Percentiles rank a stretch among this genome's conserved stretches.
phyloP scores from a whole-genome alignment of 345 rosid genomes.

The Populus deltoides region DNA sequence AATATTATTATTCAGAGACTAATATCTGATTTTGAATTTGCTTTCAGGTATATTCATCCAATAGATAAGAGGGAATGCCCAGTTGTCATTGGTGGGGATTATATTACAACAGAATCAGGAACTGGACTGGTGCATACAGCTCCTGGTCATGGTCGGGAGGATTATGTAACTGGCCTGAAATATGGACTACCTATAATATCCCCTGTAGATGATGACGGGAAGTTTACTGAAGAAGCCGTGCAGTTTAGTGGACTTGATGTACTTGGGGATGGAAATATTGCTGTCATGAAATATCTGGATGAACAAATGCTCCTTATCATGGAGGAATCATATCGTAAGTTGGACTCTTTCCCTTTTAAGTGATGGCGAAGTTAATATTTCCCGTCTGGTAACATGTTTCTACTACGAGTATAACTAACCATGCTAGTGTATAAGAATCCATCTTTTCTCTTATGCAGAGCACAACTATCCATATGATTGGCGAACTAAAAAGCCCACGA shows the following conservation, averaged over 20 bases:
- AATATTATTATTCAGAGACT: slow-evolving; percentile 2
- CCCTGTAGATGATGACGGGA: slow-evolving; percentile 90
- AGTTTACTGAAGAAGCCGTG: slow-evolving; percentile 88
- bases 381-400: no score
- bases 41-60: slow-evolving; percentile 80
- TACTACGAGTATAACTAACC: not conserved
- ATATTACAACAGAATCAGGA: slow-evolving; percentile 97
- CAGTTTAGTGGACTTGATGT: slow-evolving; percentile 85
- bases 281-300: slow-evolving; percentile 76
- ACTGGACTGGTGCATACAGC: slow-evolving; percentile 98
- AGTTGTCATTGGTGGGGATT: slow-evolving; percentile 87
- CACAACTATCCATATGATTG: slow-evolving; percentile 98
- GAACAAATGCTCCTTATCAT: slow-evolving; percentile 59
- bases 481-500: slow-evolving; percentile 93
- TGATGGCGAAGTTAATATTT: no score
- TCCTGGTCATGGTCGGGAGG: slow-evolving; percentile 99
- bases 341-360: not conserved
- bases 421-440: slow-evolving; percentile 2
- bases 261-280: slow-evolving; percentile 85
- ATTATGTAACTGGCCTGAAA: slow-evolving; percentile 79
- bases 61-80: slow-evolving; percentile 68
- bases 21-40: slow-evolving; percentile 15
- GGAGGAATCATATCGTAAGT: slow-evolving; percentile 89
- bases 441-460: slow-evolving; percentile 42
- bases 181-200: slow-evolving; percentile 77